These are phyloP conservation scores for Eucalyptus tenuipes DNA, from an alignment of 345 rosid genomes.

Conservation along the genomic window DNA sequence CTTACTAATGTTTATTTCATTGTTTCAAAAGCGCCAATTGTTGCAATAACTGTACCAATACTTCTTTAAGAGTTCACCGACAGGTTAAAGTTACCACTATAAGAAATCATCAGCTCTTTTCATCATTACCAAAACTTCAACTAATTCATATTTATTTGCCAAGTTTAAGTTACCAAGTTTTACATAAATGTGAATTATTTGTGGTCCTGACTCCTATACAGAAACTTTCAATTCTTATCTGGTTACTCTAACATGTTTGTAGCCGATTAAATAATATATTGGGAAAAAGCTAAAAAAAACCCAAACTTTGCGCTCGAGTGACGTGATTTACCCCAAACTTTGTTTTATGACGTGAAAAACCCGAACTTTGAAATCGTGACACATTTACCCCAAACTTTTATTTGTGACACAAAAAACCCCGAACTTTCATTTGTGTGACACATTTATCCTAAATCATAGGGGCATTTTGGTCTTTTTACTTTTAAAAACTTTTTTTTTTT, in stretches of 20 bases:
- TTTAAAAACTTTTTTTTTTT: no score
- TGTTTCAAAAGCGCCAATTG: not conserved
- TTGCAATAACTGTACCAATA: not conserved
- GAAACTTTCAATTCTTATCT: not conserved
- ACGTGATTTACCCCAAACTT: no score
- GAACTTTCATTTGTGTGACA: no score
- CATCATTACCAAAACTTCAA: not conserved
- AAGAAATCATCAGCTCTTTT: not conserved
- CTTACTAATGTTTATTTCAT: not conserved
- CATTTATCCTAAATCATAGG: no score
- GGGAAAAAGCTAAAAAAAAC: no score
- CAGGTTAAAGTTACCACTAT: not conserved
- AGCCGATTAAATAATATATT: not conserved
- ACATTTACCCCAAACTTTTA: no score
- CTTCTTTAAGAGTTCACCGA: not conserved
- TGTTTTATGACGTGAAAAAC: no score
- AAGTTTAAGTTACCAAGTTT: not conserved
- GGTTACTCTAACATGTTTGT: fast-evolving
- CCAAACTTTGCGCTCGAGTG: no score
- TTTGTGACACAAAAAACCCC: no score
- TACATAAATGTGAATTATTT: not conserved
- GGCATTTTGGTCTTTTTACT: no score
- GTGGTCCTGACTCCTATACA: fast-evolving
- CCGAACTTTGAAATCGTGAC: no score
- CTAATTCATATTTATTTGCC: not conserved